phyloP scores from a whole-genome alignment of 495 filamentous ascomycete species.

The Daldinia bambusicola region DNA sequence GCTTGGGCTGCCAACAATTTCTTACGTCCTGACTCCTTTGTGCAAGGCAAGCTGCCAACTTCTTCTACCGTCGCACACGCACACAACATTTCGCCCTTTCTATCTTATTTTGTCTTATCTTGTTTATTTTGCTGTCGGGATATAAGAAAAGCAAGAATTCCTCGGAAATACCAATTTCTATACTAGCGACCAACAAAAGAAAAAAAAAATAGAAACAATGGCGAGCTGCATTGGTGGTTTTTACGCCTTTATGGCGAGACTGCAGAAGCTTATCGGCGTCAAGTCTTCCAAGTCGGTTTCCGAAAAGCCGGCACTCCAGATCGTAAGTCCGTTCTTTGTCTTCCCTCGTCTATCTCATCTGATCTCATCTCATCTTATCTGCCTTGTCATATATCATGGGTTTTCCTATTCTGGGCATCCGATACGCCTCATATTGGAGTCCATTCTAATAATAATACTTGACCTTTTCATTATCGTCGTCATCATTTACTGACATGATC shows the following conservation, averaged over 20 bases:
- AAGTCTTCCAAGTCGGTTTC: constrained; percentile 34
- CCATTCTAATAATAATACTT: background rate
- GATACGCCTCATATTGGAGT: background rate
- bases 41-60: constrained; percentile 1
- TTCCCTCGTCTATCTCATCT: background rate
- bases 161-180: too few relatives aligned
- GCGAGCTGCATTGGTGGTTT: constrained; percentile 38
- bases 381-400: background rate
- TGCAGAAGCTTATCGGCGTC: constrained; percentile 39
- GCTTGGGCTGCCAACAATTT: constrained; percentile 2
- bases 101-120: background rate
- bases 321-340: constrained; percentile 36
- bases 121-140: background rate
- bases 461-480: too few relatives aligned
- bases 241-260: constrained; percentile 33
- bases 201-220: constrained; percentile 12
- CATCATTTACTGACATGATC: constrained; percentile 32
- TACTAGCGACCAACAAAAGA: background rate
- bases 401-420: constrained; percentile 11
- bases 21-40: constrained; percentile 6
- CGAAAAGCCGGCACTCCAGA: constrained; percentile 43
- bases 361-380: too few relatives aligned
- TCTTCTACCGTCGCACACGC: background rate
- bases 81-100: too few relatives aligned
- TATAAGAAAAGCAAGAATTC: too few relatives aligned